Evolutionary conservation across 2,329 filamentous ascomycete species (phyloP).

Genomic region (Verticillium albo-atrum): DNA sequence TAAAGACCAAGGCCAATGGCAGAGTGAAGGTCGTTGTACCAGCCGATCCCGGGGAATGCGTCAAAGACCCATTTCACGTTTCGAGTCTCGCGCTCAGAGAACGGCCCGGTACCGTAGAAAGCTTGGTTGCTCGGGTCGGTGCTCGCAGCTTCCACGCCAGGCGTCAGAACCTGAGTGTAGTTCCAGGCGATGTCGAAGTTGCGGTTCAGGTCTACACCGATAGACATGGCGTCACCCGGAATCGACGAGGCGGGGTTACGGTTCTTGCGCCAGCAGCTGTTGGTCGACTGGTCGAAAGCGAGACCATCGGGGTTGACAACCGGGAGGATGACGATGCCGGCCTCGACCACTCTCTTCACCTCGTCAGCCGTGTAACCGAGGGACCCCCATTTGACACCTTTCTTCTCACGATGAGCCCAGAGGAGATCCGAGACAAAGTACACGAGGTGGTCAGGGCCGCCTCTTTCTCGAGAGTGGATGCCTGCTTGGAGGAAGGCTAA

Average conservation of each 20-base stretch:
- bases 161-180: slow-evolving; percentile 34
- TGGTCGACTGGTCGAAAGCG: slow-evolving; percentile 43
- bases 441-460: slow-evolving; percentile 49
- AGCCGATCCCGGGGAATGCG: slow-evolving; percentile 38
- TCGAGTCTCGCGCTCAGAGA: slow-evolving; percentile 45
- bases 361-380: slow-evolving; percentile 47
- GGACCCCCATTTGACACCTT: slow-evolving; percentile 46
- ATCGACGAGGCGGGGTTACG: slow-evolving; percentile 37
- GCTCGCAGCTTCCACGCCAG: slow-evolving; percentile 22
- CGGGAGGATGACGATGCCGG: slow-evolving; percentile 49
- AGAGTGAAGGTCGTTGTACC: slow-evolving; percentile 48
- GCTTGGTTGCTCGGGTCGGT: slow-evolving; percentile 32
- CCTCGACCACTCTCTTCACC: slow-evolving; percentile 44
- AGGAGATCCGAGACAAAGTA: slow-evolving; percentile 56
- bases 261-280: slow-evolving; percentile 53
- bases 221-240: slow-evolving; percentile 17
- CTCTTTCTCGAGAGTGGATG: slow-evolving; percentile 55
- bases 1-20: slow-evolving; percentile 42
- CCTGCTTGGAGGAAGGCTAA: slow-evolving; percentile 45
- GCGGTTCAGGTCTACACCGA: slow-evolving; percentile 50
- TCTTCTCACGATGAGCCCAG: slow-evolving; percentile 42
- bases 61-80: slow-evolving; percentile 44
- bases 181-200: slow-evolving; percentile 58
- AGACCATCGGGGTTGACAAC: slow-evolving; percentile 52
- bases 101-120: slow-evolving; percentile 39